Base-by-base conservation (phyloP, 106 monocot genomes). In the Platanthera zijinensis region DNA sequence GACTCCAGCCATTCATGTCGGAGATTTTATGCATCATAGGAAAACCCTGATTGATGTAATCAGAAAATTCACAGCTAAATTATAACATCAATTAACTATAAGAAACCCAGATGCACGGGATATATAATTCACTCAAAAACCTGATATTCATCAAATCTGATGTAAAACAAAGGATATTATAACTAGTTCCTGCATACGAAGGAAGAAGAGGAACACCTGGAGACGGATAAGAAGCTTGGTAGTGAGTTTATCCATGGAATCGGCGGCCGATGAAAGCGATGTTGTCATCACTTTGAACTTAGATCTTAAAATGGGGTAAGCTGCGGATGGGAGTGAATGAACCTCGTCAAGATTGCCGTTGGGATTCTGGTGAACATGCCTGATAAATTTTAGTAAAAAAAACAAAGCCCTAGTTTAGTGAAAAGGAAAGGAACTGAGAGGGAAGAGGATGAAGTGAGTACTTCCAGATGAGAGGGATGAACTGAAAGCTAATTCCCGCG, bases 151-250 rank as follows among this genome's bases (percentile, higher is more conserved):
- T 25, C 25, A 25, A 25, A 25, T 25, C 25, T 25, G 25, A 25
- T 0, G 25, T 25, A 25, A 25, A 25, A 62, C 62, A 39, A 39
- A 39, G 3, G 39, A 39, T 39, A 62, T 62, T 66, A 9, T 32
- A 66, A 66, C 32, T 25, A 66, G 3, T 25, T 32, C 28, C 18
- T 4, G 32, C 28, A 30, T n/a, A 66, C 0, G 66, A 30, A 19
- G 47, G n/a, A 13, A 18, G 5, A 30, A 21, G 45, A 22, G 48
- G 48, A 74, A 6, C 11, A 94, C 99, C 93, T 99, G 94, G 21
- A 99, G 84, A 77, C 84, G 80, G 69, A 99, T 87, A 46, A 99
- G 92, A 68, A 99, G 99, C 87, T 99, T 99, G 52, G 94, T 99
- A 75, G 94, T 94, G 85, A 81, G 82, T 5, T 80, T 30, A 17